phyloP scores from a whole-genome alignment of 441 rosid species.

The Kokia cookei region DNA sequence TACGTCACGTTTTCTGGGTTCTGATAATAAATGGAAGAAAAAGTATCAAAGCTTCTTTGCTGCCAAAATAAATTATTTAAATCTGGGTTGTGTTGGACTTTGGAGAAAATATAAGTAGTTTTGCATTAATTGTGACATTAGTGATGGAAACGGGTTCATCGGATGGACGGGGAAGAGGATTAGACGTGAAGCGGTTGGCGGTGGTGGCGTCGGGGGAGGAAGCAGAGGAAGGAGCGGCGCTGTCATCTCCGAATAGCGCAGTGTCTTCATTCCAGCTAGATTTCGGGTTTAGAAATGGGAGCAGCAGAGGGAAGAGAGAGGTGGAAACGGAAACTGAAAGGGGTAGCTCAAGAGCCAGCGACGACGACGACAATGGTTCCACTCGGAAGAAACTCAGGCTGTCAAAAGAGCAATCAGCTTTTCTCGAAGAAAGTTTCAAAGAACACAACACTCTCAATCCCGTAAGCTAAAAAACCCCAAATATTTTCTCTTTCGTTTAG shows the following conservation, averaged over 20 bases:
- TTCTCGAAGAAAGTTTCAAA: constrained; percentile 91
- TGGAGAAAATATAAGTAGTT: neutral
- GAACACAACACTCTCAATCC: constrained; percentile 93
- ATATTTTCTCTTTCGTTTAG: neutral
- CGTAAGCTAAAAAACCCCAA: constrained; percentile 31
- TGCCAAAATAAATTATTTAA: neutral
- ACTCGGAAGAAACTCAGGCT: constrained; percentile 90
- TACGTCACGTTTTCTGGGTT: neutral
- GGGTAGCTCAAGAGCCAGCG: constrained; percentile 70
- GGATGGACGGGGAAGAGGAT: constrained; percentile 26
- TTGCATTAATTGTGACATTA: constrained; percentile 13
- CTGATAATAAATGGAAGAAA: neutral
- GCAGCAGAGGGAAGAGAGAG: constrained; percentile 47
- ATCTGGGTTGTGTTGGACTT: neutral
- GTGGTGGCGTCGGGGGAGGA: constrained; percentile 31
- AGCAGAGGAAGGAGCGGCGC: constrained; percentile 36
- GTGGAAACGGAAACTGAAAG: constrained; percentile 45
- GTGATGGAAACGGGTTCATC: constrained; percentile 31
- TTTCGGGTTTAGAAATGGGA: constrained; percentile 48
- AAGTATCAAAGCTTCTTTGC: neutral
- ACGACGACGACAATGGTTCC: constrained; percentile 75
- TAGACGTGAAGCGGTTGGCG: constrained; percentile 43
- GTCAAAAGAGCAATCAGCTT: constrained; percentile 86
- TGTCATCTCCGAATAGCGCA: constrained; percentile 60
- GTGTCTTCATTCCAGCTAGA: constrained; percentile 76